Conservation (phyloP, 2,329 filamentous ascomycete genomes). For the Diaporthe sp. region DNA sequence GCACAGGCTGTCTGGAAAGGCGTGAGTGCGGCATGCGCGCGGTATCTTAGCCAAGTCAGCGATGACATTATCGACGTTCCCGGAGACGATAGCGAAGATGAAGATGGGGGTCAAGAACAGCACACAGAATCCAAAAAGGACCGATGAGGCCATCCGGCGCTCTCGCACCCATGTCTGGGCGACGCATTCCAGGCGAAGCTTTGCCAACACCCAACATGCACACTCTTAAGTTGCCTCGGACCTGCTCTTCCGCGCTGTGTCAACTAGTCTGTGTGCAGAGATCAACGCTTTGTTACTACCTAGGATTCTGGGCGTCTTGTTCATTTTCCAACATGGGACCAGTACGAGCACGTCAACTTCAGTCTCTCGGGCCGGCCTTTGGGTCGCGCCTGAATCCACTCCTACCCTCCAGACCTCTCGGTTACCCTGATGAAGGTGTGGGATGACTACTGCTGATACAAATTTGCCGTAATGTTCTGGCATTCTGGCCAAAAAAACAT, state of each 20-base stretch:
- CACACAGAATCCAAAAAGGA: conserved; percentile 48
- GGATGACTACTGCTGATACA: conserved; percentile 39
- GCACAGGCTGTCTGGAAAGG: conserved; percentile 83
- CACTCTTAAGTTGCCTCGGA: conserved; percentile 97
- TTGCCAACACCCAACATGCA: conserved; percentile 66
- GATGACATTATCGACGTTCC: conserved; percentile 89
- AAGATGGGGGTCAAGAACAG: conserved; percentile 51
- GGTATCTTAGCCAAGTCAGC: conserved; percentile 81
- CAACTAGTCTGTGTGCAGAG: conserved; percentile 98
- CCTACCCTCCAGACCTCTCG: conserved; percentile 47
- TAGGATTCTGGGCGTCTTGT: conserved; percentile 67
- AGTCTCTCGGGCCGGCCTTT: conserved; percentile 43
- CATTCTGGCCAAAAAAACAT: background rate
- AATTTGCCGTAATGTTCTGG: background rate
- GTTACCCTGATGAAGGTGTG: conserved; percentile 40
- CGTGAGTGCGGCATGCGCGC: conserved; percentile 80
- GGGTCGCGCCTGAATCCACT: conserved; percentile 45
- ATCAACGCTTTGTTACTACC: conserved; percentile 65
- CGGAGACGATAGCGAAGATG: conserved; percentile 67
- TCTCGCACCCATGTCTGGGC: conserved; percentile 15
- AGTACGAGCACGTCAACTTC: conserved; percentile 53
- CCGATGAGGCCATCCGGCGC: conserved; percentile 38
- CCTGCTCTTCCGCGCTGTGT: conserved; percentile 83
- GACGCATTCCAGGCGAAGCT: background rate
- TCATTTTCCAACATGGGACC: conserved; percentile 47